These are phyloP conservation scores for Phytophthora pisi DNA, from an alignment of 352 stramenopile species.

Conservation along the genomic window DNA sequence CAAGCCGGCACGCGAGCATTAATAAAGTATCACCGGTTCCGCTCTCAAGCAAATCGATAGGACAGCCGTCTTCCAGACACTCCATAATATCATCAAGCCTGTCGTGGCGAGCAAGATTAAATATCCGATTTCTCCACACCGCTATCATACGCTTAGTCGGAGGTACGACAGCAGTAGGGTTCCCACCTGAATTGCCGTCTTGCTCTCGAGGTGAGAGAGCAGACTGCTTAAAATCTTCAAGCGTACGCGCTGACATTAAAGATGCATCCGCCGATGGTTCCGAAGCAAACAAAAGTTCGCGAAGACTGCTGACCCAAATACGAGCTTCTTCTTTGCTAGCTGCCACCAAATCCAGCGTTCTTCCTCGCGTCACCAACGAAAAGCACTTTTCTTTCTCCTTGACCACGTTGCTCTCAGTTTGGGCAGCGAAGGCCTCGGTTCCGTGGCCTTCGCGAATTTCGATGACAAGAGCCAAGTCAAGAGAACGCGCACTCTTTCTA, in stretches of 20 bases:
- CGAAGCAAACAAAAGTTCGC: constrained; percentile 43
- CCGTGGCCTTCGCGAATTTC: constrained; percentile 62
- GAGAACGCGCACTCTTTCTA: constrained; percentile 38
- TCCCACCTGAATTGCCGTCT: constrained; percentile 4
- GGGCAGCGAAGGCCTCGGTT: constrained; percentile 68
- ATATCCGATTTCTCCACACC: constrained; percentile 65
- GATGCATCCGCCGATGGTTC: constrained; percentile 12
- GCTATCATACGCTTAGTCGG: constrained; percentile 51
- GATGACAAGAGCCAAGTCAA: constrained; percentile 56
- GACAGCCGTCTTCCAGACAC: constrained; percentile 68
- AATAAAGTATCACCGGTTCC: constrained; percentile 78
- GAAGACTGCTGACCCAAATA: constrained; percentile 62
- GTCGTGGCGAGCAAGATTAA: constrained; percentile 55
- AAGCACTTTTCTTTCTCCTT: constrained; percentile 67
- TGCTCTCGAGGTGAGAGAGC: constrained; percentile 41
- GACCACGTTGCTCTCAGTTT: constrained; percentile 49
- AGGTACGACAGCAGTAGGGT: constrained; percentile 6
- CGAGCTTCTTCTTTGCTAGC: constrained; percentile 80
- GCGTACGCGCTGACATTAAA: constrained; percentile 41
- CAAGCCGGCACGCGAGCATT: constrained; percentile 74
- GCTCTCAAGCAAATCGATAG: constrained; percentile 77
- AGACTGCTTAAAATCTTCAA: constrained; percentile 52
- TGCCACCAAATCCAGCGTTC: constrained; percentile 77
- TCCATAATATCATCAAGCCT: constrained; percentile 47
- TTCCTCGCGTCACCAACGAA: constrained; percentile 62